Evolutionary conservation across 2,329 filamentous ascomycete genomes (phyloP), one percentile per base, ranked within the genome.

Genomic region (Penicillium sumatraense): DNA sequence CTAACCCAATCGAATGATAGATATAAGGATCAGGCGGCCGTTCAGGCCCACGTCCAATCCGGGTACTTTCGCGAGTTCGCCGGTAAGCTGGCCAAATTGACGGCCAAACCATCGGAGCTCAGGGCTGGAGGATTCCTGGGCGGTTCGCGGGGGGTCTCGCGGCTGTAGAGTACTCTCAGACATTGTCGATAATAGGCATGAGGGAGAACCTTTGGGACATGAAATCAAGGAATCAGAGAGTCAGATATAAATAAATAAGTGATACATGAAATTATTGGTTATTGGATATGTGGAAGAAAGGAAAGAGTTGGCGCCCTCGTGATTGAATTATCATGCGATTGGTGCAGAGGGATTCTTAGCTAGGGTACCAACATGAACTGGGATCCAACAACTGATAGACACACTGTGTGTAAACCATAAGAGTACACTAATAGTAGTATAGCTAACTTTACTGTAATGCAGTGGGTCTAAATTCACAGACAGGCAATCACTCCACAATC

Each of bases 21-120:
- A 51, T 71, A 70, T 48, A 66, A 67, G 27, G 52, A 69, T 48
- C 59, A 63, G 36, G 57, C 59, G 9, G 67, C 68, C 6, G 47
- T 69, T 11, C 51, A 66, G 40, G 31, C 60, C 18, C 68, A 71
- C 51, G 49, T 65, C 23, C 45, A 65, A 29, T 57, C 62, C 5
- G 49, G 65, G 10, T 64, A 69, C 53, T 66, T 69, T 52, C 59
- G 52, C 41, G 53, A 62, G 14, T 69, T 69, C 21, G 52, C 61
- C 1, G 51, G 48, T 14, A 59, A 65, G 46, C 46, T 64, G 21
- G 42, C 60, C 5, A 45, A 24, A 5, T 44, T 67, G 55, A 55
- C 61, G 36, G 60, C 51, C n/a, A 63, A 64, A 42, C 66, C 64
- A 3, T 54, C 55, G 29, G 67, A 69, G 49, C 41, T 69, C 24